These are phyloP conservation scores for Petunia secreta DNA, from an alignment of 257 asterid species.

Conservation along the genomic window DNA sequence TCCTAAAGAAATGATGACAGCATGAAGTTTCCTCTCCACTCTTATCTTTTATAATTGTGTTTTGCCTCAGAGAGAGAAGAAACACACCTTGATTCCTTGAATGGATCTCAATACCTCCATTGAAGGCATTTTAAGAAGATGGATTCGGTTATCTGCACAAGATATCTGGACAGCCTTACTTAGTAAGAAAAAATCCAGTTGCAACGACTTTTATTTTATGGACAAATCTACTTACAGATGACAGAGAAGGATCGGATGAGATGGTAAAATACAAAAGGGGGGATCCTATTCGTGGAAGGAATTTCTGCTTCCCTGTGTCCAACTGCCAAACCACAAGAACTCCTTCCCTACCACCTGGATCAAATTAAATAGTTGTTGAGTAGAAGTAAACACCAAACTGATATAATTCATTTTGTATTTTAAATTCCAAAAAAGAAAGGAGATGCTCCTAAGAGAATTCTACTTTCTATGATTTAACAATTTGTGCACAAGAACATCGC, in stretches of 20 bases:
- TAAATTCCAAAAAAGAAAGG: not conserved
- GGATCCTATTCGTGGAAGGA: constrained; percentile 88
- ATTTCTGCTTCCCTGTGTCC: constrained; percentile 87
- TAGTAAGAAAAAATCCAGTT: constrained; percentile 32
- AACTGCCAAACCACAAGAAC: constrained; percentile 97
- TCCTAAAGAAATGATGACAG: constrained; percentile 5
- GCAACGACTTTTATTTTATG: constrained; percentile 23
- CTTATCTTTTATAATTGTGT: not conserved
- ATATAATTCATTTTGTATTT: not conserved
- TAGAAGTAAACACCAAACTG: not conserved
- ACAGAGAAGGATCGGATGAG: constrained; percentile 85
- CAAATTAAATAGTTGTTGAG: constrained; percentile 17
- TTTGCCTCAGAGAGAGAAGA: not conserved
- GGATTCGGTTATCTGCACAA: constrained; percentile 86
- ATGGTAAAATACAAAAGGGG: constrained; percentile 65
- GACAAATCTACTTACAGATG: constrained; percentile 60
- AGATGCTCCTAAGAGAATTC: not conserved
- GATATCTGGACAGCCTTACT: constrained; percentile 73
- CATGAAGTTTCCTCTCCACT: constrained; percentile 8
- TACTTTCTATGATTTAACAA: not conserved
- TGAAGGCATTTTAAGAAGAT: constrained; percentile 78
- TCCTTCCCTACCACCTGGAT: constrained; percentile 92
- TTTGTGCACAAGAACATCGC: not conserved
- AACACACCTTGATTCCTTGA: constrained; percentile 88
- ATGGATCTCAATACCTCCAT: constrained; percentile 79